Conservation (phyloP, 495 filamentous ascomycete genomes). For the Xylona heveae region DNA sequence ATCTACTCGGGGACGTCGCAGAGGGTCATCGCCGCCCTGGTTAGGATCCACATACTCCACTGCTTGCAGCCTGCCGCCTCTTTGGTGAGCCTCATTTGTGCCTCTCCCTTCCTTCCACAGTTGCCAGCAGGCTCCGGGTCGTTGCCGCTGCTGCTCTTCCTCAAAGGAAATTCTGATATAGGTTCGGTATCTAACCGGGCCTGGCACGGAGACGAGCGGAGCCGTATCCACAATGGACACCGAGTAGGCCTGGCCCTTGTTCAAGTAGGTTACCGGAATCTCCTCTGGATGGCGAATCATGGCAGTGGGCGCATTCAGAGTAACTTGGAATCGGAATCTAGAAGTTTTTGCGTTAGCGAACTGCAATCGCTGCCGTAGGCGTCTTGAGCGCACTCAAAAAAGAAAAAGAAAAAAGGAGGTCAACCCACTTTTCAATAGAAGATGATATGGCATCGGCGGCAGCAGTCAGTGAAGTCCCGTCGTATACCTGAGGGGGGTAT, state of each 20-base stretch:
- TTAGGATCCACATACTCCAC: conserved; percentile 79
- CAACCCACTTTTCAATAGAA: conserved; percentile 24
- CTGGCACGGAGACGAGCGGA: conserved; percentile 21
- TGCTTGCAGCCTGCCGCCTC: conserved; percentile 69
- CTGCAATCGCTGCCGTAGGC: background rate
- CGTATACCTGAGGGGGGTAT: conserved; percentile 13
- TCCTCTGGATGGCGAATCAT: conserved; percentile 79
- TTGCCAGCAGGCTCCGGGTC: conserved; percentile 73
- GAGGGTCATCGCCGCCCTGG: conserved; percentile 36
- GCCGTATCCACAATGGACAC: conserved; percentile 56
- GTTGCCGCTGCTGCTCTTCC: conserved; percentile 69
- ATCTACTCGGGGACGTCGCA: conserved; percentile 47
- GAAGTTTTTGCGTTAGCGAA: conserved; percentile 6
- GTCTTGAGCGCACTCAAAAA: too few species aligned
- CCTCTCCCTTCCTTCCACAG: conserved; percentile 91
- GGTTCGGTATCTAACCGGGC: conserved; percentile 48
- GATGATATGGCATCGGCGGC: conserved; percentile 18
- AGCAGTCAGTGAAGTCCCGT: conserved; percentile 13
- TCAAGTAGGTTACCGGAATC: conserved; percentile 87
- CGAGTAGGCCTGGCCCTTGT: conserved; percentile 87
- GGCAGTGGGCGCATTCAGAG: conserved; percentile 84
- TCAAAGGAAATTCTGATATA: conserved; percentile 86
- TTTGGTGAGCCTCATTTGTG: conserved; percentile 70
- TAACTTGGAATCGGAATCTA: conserved; percentile 81
- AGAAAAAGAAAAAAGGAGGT: conserved; percentile 13